phyloP scores from a whole-genome alignment of 1,284 basidiomycete species.

The Moesziomyces globuligerus region DNA sequence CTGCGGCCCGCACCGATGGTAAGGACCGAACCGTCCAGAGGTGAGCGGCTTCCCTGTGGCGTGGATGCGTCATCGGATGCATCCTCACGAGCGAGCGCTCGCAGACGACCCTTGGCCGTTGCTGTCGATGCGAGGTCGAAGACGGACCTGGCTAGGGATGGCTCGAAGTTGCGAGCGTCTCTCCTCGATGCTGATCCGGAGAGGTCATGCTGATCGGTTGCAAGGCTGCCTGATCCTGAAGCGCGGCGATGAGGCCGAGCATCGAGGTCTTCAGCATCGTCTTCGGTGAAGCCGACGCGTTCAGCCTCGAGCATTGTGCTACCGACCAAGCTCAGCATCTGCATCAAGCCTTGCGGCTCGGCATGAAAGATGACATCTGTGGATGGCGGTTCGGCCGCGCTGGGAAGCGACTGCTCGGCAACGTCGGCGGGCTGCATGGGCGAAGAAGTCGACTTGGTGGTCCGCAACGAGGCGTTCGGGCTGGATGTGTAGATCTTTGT shows the following conservation, averaged over 20 bases:
- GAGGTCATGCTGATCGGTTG: not conserved
- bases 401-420: not conserved
- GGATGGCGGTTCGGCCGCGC: not conserved
- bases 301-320: conserved; percentile 57
- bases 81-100: conserved; percentile 20
- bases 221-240: not conserved
- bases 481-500: conserved; percentile 16
- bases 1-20: conserved; percentile 27
- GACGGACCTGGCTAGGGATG: not conserved
- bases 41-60: conserved; percentile 44
- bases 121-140: conserved; percentile 9
- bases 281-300: conserved; percentile 35
- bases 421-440: not conserved
- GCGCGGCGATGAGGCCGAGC: not conserved
- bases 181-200: not conserved
- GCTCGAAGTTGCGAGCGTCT: not conserved
- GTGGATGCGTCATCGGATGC: conserved; percentile 30
- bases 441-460: not conserved
- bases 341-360: conserved; percentile 55
- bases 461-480: not conserved
- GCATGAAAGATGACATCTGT: conserved; percentile 28
- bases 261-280: conserved; percentile 24
- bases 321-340: conserved; percentile 61
- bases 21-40: conserved; percentile 34
- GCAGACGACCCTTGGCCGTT: conserved; percentile 23